These are phyloP conservation scores for Alternaria triticimaculans DNA, from an alignment of 2,329 filamentous ascomycete genomes.

Conservation along the genomic window DNA sequence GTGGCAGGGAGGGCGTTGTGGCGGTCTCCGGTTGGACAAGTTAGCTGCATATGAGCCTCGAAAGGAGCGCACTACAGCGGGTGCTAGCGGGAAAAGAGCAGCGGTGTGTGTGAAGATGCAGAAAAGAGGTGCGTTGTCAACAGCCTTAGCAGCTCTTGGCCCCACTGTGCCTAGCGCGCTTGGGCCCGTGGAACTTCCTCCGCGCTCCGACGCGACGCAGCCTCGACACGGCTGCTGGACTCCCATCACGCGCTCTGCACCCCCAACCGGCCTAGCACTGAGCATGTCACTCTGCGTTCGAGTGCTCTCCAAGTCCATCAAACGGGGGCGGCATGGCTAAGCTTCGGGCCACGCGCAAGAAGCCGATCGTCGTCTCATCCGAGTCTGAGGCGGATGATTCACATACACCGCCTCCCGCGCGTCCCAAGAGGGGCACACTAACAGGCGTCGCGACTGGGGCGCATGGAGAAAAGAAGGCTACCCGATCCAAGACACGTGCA, in stretches of 20 bases:
- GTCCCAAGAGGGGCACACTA: slow-evolving; percentile 39
- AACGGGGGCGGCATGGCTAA: slow-evolving; percentile 47
- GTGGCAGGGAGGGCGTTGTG: slow-evolving; percentile 39
- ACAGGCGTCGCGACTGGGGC: slow-evolving; percentile 25
- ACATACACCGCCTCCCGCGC: slow-evolving; percentile 40
- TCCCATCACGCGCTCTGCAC: slow-evolving; percentile 11
- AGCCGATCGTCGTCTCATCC: slow-evolving; percentile 47
- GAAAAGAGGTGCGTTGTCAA: slow-evolving; percentile 15
- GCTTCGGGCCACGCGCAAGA: slow-evolving; percentile 46
- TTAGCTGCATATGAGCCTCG: slow-evolving; percentile 33
- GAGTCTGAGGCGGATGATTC: slow-evolving; percentile 39
- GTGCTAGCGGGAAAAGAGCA: slow-evolving; percentile 12
- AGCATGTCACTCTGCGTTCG: slow-evolving; percentile 40
- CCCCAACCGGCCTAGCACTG: slow-evolving; percentile 22
- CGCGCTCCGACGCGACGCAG: slow-evolving; percentile 2
- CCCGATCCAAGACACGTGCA: slow-evolving; percentile 28
- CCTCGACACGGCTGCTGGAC: background rate
- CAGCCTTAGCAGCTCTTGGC: background rate
- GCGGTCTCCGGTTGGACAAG: slow-evolving; percentile 40
- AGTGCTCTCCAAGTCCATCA: slow-evolving; percentile 20
- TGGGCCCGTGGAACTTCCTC: slow-evolving; percentile 3
- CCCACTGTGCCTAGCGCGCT: slow-evolving; percentile 5
- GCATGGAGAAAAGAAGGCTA: slow-evolving; percentile 23
- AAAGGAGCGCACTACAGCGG: slow-evolving; percentile 19
- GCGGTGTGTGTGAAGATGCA: slow-evolving; percentile 20